Evolutionary conservation across 2,329 filamentous ascomycete genomes (phyloP).

Genomic region (Neobulgaria alba): DNA sequence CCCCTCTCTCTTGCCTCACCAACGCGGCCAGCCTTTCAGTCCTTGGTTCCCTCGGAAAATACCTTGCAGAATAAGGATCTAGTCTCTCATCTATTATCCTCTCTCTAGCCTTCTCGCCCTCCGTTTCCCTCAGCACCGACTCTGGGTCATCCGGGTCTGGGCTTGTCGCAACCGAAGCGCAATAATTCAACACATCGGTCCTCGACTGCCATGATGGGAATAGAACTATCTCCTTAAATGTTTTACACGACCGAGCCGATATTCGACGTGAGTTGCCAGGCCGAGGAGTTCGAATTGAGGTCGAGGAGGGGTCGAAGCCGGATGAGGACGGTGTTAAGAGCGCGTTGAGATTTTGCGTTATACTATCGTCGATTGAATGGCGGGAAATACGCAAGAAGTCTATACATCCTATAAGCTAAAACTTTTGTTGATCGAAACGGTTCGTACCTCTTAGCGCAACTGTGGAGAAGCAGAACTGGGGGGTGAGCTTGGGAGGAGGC

Average conservation of each 20-base stretch:
- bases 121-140: slow-evolving; percentile 52
- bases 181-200: slow-evolving; percentile 80
- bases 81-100: slow-evolving; percentile 76
- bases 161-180: slow-evolving; percentile 75
- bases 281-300: slow-evolving; percentile 50
- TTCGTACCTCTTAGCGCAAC: slow-evolving; percentile 55
- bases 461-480: slow-evolving; percentile 72
- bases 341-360: slow-evolving; percentile 86
- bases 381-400: slow-evolving; percentile 88
- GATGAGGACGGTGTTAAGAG: slow-evolving; percentile 64
- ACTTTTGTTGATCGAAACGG: not conserved
- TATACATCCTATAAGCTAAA: slow-evolving; percentile 30
- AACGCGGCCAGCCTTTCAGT: slow-evolving; percentile 70
- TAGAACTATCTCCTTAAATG: slow-evolving; percentile 68
- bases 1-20: slow-evolving; percentile 64
- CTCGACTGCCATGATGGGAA: slow-evolving; percentile 85
- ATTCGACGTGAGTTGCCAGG: slow-evolving; percentile 44
- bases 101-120: slow-evolving; percentile 62
- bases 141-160: slow-evolving; percentile 85
- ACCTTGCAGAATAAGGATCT: slow-evolving; percentile 83
- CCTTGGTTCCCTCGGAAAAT: slow-evolving; percentile 69
- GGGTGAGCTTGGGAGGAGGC: slow-evolving; percentile 41
- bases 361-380: slow-evolving; percentile 81
- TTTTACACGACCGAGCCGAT: slow-evolving; percentile 52
- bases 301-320: slow-evolving; percentile 75